A percentile compares a stretch with the other conserved stretches of the same genome.
These are phyloP conservation scores for Plantago elongata DNA, from an alignment of 257 asterid species.

Conservation along the genomic window DNA sequence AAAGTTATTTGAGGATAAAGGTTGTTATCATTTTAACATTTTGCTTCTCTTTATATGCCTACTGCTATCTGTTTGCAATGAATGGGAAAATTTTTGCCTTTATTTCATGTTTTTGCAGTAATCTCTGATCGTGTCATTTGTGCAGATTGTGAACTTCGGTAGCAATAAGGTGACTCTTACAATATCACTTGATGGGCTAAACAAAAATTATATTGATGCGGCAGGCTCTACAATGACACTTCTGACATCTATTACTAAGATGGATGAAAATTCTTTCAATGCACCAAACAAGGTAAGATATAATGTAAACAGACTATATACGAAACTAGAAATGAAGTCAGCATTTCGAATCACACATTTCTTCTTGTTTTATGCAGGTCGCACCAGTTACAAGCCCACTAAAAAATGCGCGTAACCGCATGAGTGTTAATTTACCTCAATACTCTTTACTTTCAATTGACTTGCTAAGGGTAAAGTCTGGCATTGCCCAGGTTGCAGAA, in stretches of 20 bases:
- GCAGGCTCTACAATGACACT: conserved; percentile 47
- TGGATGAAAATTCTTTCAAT: conserved; percentile 79
- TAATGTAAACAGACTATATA: background rate
- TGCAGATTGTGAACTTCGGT: conserved; percentile 69
- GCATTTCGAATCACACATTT: background rate
- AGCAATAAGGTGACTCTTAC: conserved; percentile 36
- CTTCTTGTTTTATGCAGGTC: conserved; percentile 45
- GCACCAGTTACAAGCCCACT: conserved; percentile 37
- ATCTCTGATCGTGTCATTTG: background rate
- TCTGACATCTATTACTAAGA: conserved; percentile 49
- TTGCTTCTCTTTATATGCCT: too few relatives aligned
- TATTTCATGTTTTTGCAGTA: background rate
- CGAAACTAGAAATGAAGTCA: background rate
- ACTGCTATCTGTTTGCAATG: background rate
- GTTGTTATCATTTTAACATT: conserved; percentile 15
- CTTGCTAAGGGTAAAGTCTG: conserved; percentile 38
- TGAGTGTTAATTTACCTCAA: conserved; percentile 51
- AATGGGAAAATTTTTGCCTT: background rate
- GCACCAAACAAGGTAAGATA: conserved; percentile 53
- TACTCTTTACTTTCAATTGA: conserved; percentile 60
- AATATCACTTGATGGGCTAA: conserved; percentile 43
- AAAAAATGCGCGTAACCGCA: conserved; percentile 36
- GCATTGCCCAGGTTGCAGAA: conserved; percentile 13
- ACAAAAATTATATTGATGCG: conserved; percentile 33
- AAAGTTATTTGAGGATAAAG: conserved; percentile 48